Evolutionary conservation across 139 green algal species (phyloP).

Genomic region (Eudorina sp.): DNA sequence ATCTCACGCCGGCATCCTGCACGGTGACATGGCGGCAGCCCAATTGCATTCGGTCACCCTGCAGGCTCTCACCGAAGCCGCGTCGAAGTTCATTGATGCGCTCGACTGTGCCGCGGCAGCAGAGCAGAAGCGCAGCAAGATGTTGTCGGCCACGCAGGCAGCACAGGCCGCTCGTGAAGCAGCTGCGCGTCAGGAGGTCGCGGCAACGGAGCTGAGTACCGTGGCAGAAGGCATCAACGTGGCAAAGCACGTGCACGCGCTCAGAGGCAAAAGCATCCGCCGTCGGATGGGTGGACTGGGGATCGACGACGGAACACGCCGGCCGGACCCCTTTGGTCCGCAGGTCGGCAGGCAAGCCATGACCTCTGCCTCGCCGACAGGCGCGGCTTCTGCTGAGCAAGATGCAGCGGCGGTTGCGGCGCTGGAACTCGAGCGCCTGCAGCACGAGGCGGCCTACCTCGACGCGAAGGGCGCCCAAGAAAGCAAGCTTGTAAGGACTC

Average conservation of each 20-base stretch:
- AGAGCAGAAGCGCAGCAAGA: not conserved
- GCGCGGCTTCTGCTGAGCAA: not conserved
- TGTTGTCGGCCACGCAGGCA: not conserved
- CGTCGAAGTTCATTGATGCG: not conserved
- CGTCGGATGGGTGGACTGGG: no score
- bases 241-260: not conserved
- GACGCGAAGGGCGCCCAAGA: constrained; percentile 16
- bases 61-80: constrained; percentile 26
- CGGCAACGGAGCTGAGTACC: not conserved
- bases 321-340: no score
- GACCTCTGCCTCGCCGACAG: no score
- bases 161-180: not conserved
- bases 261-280: not conserved
- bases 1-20: not conserved
- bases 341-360: no score
- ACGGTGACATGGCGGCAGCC: not conserved
- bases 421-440: constrained; percentile 24
- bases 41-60: constrained; percentile 46
- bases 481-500: constrained; percentile 26
- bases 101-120: not conserved
- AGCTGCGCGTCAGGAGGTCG: not conserved
- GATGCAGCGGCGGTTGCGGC: not conserved
- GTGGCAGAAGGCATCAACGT: not conserved
- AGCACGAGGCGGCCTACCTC: constrained; percentile 29
- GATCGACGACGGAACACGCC: no score